Conservation (phyloP, 495 filamentous ascomycete genomes). For the Poronia punctata region DNA sequence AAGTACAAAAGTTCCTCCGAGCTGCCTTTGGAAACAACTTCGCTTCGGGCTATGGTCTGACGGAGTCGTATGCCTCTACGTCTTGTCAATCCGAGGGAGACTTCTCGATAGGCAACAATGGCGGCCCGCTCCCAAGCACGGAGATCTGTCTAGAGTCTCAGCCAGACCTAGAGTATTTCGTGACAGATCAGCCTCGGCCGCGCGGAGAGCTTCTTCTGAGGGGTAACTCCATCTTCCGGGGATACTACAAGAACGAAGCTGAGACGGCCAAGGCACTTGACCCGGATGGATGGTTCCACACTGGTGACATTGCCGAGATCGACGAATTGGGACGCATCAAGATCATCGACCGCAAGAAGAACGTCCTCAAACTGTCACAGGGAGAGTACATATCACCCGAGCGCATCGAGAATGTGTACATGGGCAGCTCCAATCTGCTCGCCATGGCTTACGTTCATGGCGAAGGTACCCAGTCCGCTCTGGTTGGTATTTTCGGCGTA, state of each 20-base stretch:
- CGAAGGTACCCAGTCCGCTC: constrained; percentile 72
- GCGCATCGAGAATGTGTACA: constrained; percentile 88
- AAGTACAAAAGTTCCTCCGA: constrained; percentile 81
- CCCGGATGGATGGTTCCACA: constrained; percentile 93
- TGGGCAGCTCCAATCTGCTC: constrained; percentile 70
- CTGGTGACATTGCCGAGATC: constrained; percentile 80
- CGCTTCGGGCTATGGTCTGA: constrained; percentile 87
- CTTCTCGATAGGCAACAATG: constrained; percentile 73
- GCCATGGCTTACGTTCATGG: constrained; percentile 85
- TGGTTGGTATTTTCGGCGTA: constrained; percentile 84
- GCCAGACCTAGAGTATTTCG: constrained; percentile 91
- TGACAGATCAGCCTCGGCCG: constrained; percentile 85
- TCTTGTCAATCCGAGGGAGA: constrained; percentile 64
- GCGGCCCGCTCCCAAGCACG: constrained; percentile 54
- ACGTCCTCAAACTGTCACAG: constrained; percentile 94
- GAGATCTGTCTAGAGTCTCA: constrained; percentile 81
- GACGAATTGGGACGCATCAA: constrained; percentile 81
- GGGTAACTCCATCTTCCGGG: constrained; percentile 67
- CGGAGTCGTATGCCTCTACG: constrained; percentile 82
- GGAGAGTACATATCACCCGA: constrained; percentile 98
- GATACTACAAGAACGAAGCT: constrained; percentile 82
- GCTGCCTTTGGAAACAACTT: constrained; percentile 74
- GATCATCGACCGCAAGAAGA: constrained; percentile 96
- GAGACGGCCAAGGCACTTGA: constrained; percentile 80
- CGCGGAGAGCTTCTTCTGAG: constrained; percentile 86